Conservation (phyloP, 2,329 filamentous ascomycete species). For the Diatrype stigma region DNA sequence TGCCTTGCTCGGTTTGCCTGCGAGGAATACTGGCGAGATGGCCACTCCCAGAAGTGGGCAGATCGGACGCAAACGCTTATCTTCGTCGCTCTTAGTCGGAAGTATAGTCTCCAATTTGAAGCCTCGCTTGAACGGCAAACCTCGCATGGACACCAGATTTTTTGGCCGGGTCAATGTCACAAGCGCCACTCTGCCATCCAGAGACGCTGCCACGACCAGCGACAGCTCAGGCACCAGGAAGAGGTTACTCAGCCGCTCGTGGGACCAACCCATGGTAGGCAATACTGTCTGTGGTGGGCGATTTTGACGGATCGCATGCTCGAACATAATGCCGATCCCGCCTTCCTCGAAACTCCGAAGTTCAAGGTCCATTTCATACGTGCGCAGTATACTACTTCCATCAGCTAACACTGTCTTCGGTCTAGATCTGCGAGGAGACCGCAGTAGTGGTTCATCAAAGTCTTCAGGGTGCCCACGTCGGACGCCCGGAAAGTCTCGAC, state of each 20-base stretch:
- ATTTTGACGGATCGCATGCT: constrained; percentile 22
- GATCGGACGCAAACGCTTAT: constrained; percentile 35
- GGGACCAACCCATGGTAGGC: constrained; percentile 15
- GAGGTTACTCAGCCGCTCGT: constrained; percentile 57
- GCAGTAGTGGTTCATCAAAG: no score
- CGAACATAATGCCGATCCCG: constrained; percentile 29
- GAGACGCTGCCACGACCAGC: constrained; percentile 63
- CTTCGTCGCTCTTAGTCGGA: constrained; percentile 44
- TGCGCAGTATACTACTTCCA: constrained; percentile 38
- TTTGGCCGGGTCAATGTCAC: constrained; percentile 52
- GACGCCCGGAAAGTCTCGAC: neutral
- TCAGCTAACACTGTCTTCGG: constrained; percentile 7
- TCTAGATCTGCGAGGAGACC: neutral
- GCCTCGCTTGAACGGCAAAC: constrained; percentile 35
- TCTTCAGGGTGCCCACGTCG: neutral
- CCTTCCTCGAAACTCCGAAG: constrained; percentile 29
- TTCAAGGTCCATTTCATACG: constrained; percentile 46
- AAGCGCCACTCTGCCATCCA: constrained; percentile 62
- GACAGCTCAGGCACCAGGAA: constrained; percentile 64
- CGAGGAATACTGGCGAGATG: constrained; percentile 57
- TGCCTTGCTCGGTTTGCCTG: constrained; percentile 21
- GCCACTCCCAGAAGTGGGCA: constrained; percentile 63
- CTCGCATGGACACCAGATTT: constrained; percentile 16
- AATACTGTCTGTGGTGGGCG: constrained; percentile 27
- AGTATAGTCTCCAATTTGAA: constrained; percentile 53